Base-by-base conservation (phyloP, 2,329 filamentous ascomycete species). In the Seiridium unicorne region DNA sequence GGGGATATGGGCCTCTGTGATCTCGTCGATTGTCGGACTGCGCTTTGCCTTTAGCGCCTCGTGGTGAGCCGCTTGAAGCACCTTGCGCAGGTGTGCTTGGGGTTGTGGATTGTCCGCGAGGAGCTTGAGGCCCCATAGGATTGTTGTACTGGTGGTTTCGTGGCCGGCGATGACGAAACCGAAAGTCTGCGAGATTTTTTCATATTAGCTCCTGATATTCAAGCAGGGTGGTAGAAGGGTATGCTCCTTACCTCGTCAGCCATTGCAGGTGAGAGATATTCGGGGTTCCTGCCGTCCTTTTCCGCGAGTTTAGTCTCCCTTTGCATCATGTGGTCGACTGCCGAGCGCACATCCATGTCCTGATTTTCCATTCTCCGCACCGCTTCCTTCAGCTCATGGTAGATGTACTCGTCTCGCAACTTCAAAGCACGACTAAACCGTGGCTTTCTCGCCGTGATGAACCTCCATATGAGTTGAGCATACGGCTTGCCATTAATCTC, bases 121-220 rank as follows among this genome's bases (percentile, higher is more conserved):
- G 26, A 71, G 66, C 62, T 74, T 74, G 18, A 73, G 51, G 10
- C 57, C 65, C 71, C 71, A 72, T 2, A 66, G 60, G 6, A 71
- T 47, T 1, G 71, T 67, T 0, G 68, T 71, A 18, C 66, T 67
- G 0, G 67, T 64, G 1, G 73, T 74, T 56, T 76, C 73, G 57
- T 74, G 69, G 3, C 72, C 72, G 0, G 70, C 73, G 42, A 72
- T 46, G 51, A 72, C 64, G 62, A 72, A 71, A 46, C 71, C 72
- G 48, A 71, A 72, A 60, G 72, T 66, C 63, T 68, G 6, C 59
- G 7, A 8, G 38, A 1, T 42, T 13, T 13, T 42, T 7, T 42
- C 2, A 42, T 42, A 13, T 42, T 42, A 7, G 7, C 13, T 42
- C 38, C 38, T 42, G 38, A 13, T 8, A 42, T 26, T 26, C 64